Conservation (phyloP, 495 filamentous ascomycete species). For the Hyaloscypha bicolor region DNA sequence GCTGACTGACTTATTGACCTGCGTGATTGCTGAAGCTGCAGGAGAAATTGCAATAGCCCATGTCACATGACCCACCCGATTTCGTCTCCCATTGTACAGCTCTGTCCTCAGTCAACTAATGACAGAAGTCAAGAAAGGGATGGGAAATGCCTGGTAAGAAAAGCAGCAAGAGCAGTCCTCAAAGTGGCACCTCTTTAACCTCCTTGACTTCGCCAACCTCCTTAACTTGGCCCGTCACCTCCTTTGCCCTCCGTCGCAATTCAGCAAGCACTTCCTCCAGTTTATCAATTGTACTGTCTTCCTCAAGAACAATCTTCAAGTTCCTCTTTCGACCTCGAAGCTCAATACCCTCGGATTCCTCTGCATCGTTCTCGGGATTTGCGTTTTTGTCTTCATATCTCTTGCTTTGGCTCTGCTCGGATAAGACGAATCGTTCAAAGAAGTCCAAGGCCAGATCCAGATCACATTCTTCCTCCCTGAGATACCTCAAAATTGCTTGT, state of each 20-base stretch:
- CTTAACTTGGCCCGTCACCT: no score
- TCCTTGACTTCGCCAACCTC: not conserved
- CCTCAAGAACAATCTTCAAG: not conserved
- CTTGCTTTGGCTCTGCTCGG: slow-evolving; percentile 15
- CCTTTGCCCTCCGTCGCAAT: not conserved
- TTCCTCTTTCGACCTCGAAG: slow-evolving; percentile 16
- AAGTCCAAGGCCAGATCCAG: slow-evolving; percentile 22
- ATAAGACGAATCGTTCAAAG: slow-evolving; percentile 15
- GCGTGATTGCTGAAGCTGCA: not conserved
- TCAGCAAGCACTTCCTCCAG: slow-evolving; percentile 7
- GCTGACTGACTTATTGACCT: no score
- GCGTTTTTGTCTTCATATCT: not conserved
- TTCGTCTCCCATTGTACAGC: not conserved
- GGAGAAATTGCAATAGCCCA: not conserved
- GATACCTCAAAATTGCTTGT: slow-evolving; percentile 22
- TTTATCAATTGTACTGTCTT: slow-evolving; percentile 5
- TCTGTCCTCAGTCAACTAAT: not conserved
- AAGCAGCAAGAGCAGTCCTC: no score
- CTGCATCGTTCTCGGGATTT: not conserved
- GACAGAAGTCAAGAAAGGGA: not conserved
- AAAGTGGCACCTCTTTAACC: no score
- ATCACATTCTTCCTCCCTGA: slow-evolving; percentile 23
- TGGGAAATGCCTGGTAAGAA: not conserved
- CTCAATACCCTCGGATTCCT: not conserved
- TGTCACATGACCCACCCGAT: not conserved